These are phyloP conservation scores for Yamadazyma ubonensis DNA, from an alignment of 805 yeast species.

Conservation along the genomic window DNA sequence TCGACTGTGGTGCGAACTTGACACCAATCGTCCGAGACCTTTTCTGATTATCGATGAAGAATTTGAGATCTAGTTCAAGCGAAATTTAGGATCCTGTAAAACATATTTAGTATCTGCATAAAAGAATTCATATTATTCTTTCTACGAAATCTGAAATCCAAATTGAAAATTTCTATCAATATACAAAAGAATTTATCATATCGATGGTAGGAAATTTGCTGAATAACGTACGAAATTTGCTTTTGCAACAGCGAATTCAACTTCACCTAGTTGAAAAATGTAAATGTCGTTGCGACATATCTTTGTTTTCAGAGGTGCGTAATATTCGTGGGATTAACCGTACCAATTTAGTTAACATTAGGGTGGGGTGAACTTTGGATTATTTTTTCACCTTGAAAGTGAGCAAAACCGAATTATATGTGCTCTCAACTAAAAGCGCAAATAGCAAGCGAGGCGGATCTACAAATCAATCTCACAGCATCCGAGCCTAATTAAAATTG, in stretches of 20 bases:
- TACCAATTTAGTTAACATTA: too few relatives aligned
- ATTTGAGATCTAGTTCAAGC: background rate
- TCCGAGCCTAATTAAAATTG: too few relatives aligned
- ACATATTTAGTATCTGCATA: background rate
- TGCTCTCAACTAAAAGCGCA: background rate
- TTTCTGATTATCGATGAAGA: background rate
- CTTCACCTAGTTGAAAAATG: too few relatives aligned
- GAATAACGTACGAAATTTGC: background rate
- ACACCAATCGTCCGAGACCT: background rate
- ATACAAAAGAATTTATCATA: background rate
- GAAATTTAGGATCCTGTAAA: background rate
- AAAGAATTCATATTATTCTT: background rate
- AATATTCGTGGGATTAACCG: too few relatives aligned
- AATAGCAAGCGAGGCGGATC: constrained; percentile 3
- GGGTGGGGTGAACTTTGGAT: background rate
- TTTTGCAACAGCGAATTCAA: background rate
- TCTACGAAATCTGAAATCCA: background rate
- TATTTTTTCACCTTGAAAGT: too few relatives aligned
- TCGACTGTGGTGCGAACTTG: background rate
- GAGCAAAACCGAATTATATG: background rate
- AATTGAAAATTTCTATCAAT: background rate
- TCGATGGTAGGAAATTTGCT: background rate
- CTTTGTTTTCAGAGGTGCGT: background rate
- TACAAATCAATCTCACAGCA: too few relatives aligned
- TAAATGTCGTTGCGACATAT: background rate